Base-by-base conservation (phyloP, 2,329 filamentous ascomycete species). In the Hypoxylon sp. region DNA sequence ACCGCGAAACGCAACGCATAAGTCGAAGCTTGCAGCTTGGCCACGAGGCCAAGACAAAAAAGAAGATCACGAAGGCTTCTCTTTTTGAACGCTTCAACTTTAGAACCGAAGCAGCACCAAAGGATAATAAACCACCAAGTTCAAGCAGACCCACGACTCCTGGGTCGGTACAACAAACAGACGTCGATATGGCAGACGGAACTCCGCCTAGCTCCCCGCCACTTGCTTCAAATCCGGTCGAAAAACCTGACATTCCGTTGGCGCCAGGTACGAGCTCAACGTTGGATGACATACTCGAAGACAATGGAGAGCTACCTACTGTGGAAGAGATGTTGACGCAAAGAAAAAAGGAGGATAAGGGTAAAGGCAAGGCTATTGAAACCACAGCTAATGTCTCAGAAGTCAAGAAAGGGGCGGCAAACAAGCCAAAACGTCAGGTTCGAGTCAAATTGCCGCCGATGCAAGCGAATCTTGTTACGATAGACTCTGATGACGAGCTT, bases 1-100 rank as follows among this genome's bases (percentile, higher is more conserved):
- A 89, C 63, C 84, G 91, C 50, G 94, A 99, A 72, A 97, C 93
- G 1, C 94, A 99, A 74, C 85, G 94, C 20, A 83, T 99, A 74
- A 87, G 84, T 61, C 83, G 94, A 60, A 95, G 89, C 67, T 89
- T 96, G 83, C 93, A 97, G 70, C 80, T 99, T 37, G 84, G 89
- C 1, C 92, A 97, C 70, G 87, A 96, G 67, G 89, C 90, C 16
- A 90, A 87, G 73, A 96, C 91, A 1, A 92, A 89, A 71, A 97
- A 94, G 78, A 96, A 91, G 74, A 89, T 96, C 59, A 86, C 87
- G 5, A 94, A 92, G 62, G 83, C 86, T 26, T 89, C 89, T 51
- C 78, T 99, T 1, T 89, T 97, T 65, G 87, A 90, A 43, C 83
- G 83, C 16, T 96, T 97, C 75, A 91, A 92, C 66, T 92, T 87